A percentile compares a stretch with the other conserved stretches of the same genome.
Evolutionary conservation across 2,329 filamentous ascomycete genomes (phyloP).

Genomic region (Sporothrix inflata): DNA sequence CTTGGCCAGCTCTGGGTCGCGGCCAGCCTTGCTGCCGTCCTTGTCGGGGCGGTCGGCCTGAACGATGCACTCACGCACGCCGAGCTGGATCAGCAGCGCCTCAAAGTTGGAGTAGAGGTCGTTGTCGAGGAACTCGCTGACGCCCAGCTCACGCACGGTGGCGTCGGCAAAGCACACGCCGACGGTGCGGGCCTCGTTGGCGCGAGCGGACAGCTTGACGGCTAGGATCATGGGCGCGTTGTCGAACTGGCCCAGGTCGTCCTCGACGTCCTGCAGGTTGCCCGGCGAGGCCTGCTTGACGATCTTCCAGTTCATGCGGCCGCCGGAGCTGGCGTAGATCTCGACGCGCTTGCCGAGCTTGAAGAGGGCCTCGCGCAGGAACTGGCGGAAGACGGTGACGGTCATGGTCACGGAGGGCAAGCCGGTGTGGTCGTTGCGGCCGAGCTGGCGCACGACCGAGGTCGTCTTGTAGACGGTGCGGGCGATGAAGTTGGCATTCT

Average conservation of each 20-base stretch:
- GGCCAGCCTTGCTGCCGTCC: conserved; percentile 63
- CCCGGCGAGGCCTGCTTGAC: conserved; percentile 91
- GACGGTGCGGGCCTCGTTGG: conserved; percentile 79
- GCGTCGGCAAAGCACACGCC: conserved; percentile 98
- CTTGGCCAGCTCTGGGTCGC: conserved; percentile 86
- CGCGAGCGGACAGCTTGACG: conserved; percentile 89
- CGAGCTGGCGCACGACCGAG: conserved; percentile 88
- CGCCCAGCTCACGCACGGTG: conserved; percentile 89
- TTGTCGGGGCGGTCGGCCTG: conserved; percentile 70
- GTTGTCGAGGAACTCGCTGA: conserved; percentile 98
- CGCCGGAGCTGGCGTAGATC: conserved; percentile 76
- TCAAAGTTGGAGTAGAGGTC: conserved; percentile 98
- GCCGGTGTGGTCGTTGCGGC: conserved; percentile 78
- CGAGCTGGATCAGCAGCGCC: conserved; percentile 91
- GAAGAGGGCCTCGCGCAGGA: conserved; percentile 91
- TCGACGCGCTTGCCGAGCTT: conserved; percentile 88
- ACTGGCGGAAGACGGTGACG: conserved; percentile 91
- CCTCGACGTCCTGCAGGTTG: conserved; percentile 95
- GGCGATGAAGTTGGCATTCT: conserved; percentile 83
- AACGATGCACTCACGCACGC: conserved; percentile 91
- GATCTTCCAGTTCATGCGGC: conserved; percentile 89
- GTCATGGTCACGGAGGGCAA: conserved; percentile 95
- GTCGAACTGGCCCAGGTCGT: conserved; percentile 85
- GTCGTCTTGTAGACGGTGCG: conserved; percentile 94
- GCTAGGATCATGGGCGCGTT: conserved; percentile 92